A percentile compares a stretch with the other conserved stretches of the same genome.
phyloP scores from a whole-genome alignment of 2,329 filamentous ascomycete species.

The Annulohypoxylon truncatum region DNA sequence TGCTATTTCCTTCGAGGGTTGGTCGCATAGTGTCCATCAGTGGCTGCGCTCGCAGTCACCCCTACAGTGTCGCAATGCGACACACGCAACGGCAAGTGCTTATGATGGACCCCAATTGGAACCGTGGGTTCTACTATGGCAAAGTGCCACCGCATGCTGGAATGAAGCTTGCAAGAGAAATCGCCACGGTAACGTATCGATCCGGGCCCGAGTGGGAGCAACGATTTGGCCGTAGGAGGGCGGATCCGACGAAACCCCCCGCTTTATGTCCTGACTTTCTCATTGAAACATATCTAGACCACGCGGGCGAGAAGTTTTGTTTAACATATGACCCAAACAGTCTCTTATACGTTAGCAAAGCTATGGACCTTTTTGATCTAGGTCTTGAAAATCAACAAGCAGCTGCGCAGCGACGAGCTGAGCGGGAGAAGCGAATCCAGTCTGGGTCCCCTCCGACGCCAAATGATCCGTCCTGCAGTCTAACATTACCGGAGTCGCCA shows the following conservation, averaged over 20 bases:
- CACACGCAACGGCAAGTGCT: slow-evolving; percentile 97
- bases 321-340: slow-evolving; percentile 97
- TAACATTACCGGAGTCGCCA: slow-evolving; percentile 84
- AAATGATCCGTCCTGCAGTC: slow-evolving; percentile 71
- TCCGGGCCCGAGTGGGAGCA: slow-evolving; percentile 98
- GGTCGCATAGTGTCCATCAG: slow-evolving; percentile 88
- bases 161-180: slow-evolving; percentile 98
- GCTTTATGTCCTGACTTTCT: slow-evolving; percentile 97
- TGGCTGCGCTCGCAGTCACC: slow-evolving; percentile 92
- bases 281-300: slow-evolving; percentile 97
- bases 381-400: slow-evolving; percentile 76
- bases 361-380: slow-evolving; percentile 98
- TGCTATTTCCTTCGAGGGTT: slow-evolving; percentile 84
- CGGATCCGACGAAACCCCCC: slow-evolving; percentile 86
- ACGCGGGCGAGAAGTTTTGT: slow-evolving; percentile 98
- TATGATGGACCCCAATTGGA: slow-evolving; percentile 99
- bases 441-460: slow-evolving; percentile 53
- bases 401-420: slow-evolving; percentile 70
- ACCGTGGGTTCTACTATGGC: slow-evolving; percentile 92
- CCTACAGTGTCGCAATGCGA: slow-evolving; percentile 98
- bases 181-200: slow-evolving; percentile 96
- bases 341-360: slow-evolving; percentile 94
- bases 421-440: slow-evolving; percentile 69
- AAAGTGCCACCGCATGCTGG: slow-evolving; percentile 89
- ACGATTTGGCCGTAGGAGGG: slow-evolving; percentile 87